These are phyloP conservation scores for Lepidium africanum DNA, from an alignment of 345 rosid genomes.

Conservation along the genomic window DNA sequence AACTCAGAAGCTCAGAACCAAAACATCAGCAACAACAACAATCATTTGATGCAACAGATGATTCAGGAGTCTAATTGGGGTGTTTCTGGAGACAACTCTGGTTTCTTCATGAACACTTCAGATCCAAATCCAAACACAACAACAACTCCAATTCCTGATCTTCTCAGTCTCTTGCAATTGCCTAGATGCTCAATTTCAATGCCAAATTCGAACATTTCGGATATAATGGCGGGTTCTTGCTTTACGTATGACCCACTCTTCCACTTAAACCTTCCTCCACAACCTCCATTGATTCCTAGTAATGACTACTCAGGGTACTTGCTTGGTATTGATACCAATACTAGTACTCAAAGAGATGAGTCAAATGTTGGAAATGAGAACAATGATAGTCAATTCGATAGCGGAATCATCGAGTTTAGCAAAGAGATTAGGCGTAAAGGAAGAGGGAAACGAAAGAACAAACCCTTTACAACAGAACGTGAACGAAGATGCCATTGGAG, in stretches of 20 bases:
- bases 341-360: constrained; percentile 20
- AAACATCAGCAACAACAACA: neutral
- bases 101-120: constrained; percentile 25
- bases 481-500: constrained; percentile 63
- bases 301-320: constrained; percentile 31
- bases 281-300: constrained; percentile 39
- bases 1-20: constrained; percentile 15
- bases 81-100: constrained; percentile 26
- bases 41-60: constrained; percentile 32
- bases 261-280: constrained; percentile 55
- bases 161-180: constrained; percentile 54
- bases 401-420: constrained; percentile 43
- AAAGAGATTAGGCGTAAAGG: constrained; percentile 39
- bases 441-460: constrained; percentile 44
- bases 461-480: constrained; percentile 57
- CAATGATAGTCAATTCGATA: constrained; percentile 35
- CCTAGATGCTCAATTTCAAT: constrained; percentile 41
- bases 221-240: constrained; percentile 35
- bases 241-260: constrained; percentile 47
- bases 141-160: constrained; percentile 44
- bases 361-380: constrained; percentile 22
- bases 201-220: constrained; percentile 26
- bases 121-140: constrained; percentile 28
- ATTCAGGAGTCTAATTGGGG: constrained; percentile 24
- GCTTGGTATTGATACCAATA: constrained; percentile 25